These are phyloP conservation scores for Fagopyrum homotropicum DNA, from an alignment of 148 eudicot genomes.

Conservation along the genomic window DNA sequence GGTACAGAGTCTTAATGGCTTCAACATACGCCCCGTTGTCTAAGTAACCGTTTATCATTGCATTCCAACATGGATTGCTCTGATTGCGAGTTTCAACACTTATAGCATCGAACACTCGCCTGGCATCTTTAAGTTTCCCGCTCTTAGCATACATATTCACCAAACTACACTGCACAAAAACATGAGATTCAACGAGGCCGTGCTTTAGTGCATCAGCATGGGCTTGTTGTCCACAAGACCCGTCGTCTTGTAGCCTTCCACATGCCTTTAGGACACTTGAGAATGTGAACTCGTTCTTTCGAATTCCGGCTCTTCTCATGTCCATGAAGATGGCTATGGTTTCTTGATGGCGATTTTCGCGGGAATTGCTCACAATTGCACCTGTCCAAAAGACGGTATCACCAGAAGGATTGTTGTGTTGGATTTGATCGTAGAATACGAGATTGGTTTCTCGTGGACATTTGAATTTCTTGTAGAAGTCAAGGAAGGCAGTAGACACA, in stretches of 20 bases:
- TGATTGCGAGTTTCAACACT: conserved; percentile 19
- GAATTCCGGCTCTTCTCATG: conserved; percentile 56
- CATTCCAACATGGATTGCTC: conserved; percentile 53
- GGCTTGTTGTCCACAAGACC: conserved; percentile 47
- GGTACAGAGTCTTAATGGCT: conserved; percentile 55
- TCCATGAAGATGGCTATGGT: conserved; percentile 34
- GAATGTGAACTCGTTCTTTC: conserved; percentile 42
- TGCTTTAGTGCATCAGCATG: conserved; percentile 57
- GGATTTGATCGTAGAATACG: conserved; percentile 32
- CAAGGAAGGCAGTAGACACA: conserved; percentile 41
- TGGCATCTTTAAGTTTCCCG: conserved; percentile 43
- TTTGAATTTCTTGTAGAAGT: conserved; percentile 49
- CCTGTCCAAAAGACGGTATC: conserved; percentile 54
- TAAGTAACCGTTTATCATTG: conserved; percentile 47
- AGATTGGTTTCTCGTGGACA: conserved; percentile 32
- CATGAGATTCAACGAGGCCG: conserved; percentile 30
- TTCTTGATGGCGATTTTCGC: conserved; percentile 29
- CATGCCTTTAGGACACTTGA: conserved; percentile 70
- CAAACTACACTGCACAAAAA: conserved; percentile 56
- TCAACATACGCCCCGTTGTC: conserved; percentile 42
- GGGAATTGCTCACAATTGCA: conserved; percentile 45
- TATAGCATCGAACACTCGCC: conserved; percentile 34
- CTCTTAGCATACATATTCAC: conserved; percentile 61
- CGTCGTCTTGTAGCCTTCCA: conserved; percentile 38
- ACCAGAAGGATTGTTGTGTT: background rate